Base-by-base conservation (phyloP, 2,329 filamentous ascomycete species). In the Hypocrella siamensis region DNA sequence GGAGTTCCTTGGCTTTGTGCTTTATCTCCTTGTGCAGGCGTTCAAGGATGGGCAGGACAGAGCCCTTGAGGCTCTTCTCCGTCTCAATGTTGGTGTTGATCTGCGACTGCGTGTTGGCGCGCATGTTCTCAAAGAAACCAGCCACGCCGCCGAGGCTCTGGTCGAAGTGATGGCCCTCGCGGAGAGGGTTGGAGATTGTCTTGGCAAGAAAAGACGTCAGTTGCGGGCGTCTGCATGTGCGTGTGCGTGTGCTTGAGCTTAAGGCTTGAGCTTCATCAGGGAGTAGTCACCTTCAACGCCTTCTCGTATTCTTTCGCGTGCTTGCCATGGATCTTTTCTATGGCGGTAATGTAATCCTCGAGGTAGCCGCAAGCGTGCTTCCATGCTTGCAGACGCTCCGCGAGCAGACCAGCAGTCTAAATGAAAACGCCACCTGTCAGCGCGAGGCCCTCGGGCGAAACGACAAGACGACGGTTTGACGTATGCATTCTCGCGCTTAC, bases 231-330 rank as follows among this genome's bases (percentile, higher is more conserved):
- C n/a, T n/a, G n/a, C n/a, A n/a, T n/a, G n/a, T n/a, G n/a, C n/a
- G n/a, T n/a, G n/a, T n/a, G n/a, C n/a, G n/a, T n/a, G n/a, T n/a
- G n/a, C n/a, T n/a, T n/a, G n/a, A n/a, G n/a, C n/a, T n/a, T n/a
- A n/a, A n/a, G n/a, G n/a, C n/a, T n/a, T n/a, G n/a, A n/a, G n/a
- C n/a, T n/a, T n/a, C n/a, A n/a, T n/a, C n/a, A n/a, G n/a, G n/a
- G n/a, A n/a, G n/a, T n/a, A n/a, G n/a, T n/a, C 31, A 57, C 78
- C 75, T 96, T 98, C 47, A 96, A 60, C 8, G 90, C 77, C 58
- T 82, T 88, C 61, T 96, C 86, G 48, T 93, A 93, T 55, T 96
- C 88, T 62, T 93, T 96, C 33, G 83, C 75, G 44, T 93, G 79
- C 9, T 72, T 68, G 49, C 76, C 79, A 50, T 94, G 79, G 36